Conservation (phyloP, 345 rosid genomes). For the Punica granatum region DNA sequence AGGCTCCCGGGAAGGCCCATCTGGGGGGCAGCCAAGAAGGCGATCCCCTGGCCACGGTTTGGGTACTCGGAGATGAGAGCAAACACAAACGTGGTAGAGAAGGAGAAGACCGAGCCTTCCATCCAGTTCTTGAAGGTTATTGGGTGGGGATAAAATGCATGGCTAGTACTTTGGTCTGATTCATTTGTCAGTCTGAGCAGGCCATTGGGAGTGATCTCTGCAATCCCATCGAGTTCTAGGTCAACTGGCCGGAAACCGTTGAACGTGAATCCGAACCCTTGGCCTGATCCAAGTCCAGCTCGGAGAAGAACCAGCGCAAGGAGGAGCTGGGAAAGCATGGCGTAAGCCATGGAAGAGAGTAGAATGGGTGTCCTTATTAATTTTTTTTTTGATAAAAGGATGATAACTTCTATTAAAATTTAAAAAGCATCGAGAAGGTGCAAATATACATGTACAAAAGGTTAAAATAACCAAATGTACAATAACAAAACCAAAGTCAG, state of each 20-base stretch:
- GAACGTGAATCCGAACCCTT: neutral
- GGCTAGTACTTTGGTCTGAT: slow-evolving; percentile 25
- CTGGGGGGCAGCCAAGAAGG: slow-evolving; percentile 46
- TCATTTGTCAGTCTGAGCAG: slow-evolving; percentile 43
- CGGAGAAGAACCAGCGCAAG: neutral
- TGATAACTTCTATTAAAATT: too few species aligned
- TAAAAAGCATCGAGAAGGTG: too few species aligned
- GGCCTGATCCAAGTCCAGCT: neutral
- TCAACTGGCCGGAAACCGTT: slow-evolving; percentile 8
- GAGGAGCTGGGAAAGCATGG: neutral
- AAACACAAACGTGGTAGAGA: slow-evolving; percentile 52
- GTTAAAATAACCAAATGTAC: too few species aligned
- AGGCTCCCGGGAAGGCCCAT: slow-evolving; percentile 30
- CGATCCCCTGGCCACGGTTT: slow-evolving; percentile 45
- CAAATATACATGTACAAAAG: too few species aligned
- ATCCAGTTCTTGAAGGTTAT: slow-evolving; percentile 31
- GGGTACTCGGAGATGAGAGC: slow-evolving; percentile 33
- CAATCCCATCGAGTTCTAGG: slow-evolving; percentile 31
- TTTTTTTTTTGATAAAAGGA: too few species aligned
- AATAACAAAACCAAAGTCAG: too few species aligned
- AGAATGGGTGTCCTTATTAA: slow-evolving; percentile 28
- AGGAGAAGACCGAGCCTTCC: slow-evolving; percentile 23
- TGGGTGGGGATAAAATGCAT: slow-evolving; percentile 36
- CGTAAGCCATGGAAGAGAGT: neutral
- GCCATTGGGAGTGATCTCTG: slow-evolving; percentile 24